phyloP scores from a whole-genome alignment of 495 filamentous ascomycete genomes.

The Penicillium longicatenatum region DNA sequence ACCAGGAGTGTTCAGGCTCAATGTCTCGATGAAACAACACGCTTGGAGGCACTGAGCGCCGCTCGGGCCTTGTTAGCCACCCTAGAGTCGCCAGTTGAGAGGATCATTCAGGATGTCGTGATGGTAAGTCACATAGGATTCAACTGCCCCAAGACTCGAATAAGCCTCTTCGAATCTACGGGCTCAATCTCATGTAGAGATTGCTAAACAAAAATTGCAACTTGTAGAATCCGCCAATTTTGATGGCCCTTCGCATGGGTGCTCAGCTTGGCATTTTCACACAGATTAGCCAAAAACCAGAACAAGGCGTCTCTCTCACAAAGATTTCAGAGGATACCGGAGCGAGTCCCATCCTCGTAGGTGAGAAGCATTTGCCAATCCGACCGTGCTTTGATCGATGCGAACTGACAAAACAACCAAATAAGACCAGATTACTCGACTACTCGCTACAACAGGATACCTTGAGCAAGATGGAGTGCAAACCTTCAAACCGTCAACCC shows the following conservation, averaged over 20 bases:
- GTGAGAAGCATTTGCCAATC: not conserved
- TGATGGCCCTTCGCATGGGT: conserved; percentile 22
- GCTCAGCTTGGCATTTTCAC: conserved; percentile 22
- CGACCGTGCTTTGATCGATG: too few species aligned
- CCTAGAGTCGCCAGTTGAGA: conserved; percentile 24
- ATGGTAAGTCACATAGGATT: conserved; percentile 11
- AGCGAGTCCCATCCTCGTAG: conserved; percentile 18
- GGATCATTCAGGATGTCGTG: conserved; percentile 21
- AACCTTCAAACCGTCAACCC: conserved; percentile 20
- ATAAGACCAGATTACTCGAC: conserved; percentile 15
- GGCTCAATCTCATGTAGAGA: too few species aligned
- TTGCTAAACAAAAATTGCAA: not conserved
- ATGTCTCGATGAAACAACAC: conserved; percentile 8
- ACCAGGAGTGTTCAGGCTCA: not conserved
- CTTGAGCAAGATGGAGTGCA: conserved; percentile 12
- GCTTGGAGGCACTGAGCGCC: conserved; percentile 7
- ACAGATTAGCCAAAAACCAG: conserved; percentile 8
- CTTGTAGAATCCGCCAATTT: conserved; percentile 9
- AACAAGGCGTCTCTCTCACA: conserved; percentile 7
- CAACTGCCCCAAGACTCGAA: not conserved
- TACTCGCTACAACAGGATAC: conserved; percentile 19
- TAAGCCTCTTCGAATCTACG: too few species aligned
- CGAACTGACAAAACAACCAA: not conserved
- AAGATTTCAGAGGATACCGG: conserved; percentile 19
- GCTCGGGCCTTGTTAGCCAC: conserved; percentile 7